A percentile compares a stretch with the other conserved stretches of the same genome.
Conservation (phyloP, 345 rosid species). For the Corymbia maculata region DNA sequence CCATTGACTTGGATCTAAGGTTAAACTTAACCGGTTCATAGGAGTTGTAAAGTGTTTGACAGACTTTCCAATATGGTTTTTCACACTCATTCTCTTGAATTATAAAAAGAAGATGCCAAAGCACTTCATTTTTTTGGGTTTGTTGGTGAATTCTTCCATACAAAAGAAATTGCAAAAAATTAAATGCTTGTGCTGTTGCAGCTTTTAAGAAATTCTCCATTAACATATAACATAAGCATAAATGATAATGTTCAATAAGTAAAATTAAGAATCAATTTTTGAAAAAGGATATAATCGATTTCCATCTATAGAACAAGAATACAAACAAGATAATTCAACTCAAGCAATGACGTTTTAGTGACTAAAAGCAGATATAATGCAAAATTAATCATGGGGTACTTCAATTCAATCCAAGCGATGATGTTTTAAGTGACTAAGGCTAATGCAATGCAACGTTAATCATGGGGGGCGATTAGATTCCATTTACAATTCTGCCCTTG, state of each 20-base stretch:
- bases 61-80: not conserved
- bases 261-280: not conserved
- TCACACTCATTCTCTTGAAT: not conserved
- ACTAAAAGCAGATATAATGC: not conserved
- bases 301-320: not conserved
- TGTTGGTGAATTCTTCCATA: not conserved
- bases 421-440: not conserved
- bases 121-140: not conserved
- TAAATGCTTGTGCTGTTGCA: not conserved
- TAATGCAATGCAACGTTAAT: not conserved
- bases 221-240: not conserved
- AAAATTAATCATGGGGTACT: not conserved
- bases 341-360: not conserved
- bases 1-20: fast-evolving
- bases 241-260: fast-evolving
- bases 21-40: not conserved
- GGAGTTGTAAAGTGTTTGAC: fast-evolving
- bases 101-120: not conserved
- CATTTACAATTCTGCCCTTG: not conserved
- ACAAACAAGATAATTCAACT: not conserved
- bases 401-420: not conserved
- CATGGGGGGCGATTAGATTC: not conserved
- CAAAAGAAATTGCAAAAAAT: not conserved
- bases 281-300: not conserved
- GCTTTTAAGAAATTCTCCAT: not conserved